Conservation (phyloP, 352 stramenopile genomes). For the Pythium coloratum region DNA sequence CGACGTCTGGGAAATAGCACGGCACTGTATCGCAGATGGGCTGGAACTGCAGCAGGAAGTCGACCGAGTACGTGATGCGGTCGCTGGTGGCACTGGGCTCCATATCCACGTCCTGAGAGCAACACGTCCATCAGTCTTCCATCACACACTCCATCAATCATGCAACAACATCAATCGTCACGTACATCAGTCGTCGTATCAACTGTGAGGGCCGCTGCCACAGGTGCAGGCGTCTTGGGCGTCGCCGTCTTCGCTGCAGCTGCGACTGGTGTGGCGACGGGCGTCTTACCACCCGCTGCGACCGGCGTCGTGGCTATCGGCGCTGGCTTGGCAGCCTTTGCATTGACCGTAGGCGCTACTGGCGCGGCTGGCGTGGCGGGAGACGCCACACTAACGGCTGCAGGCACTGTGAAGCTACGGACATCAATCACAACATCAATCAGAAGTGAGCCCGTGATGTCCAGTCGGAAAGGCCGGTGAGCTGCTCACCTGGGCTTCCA, state of each 20-base stretch:
- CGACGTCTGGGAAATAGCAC: conserved; percentile 44
- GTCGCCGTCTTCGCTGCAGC: neutral
- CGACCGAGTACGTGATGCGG: conserved; percentile 60
- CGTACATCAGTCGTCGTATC: conserved; percentile 9
- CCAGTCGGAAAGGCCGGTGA: neutral
- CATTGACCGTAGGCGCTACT: conserved; percentile 3
- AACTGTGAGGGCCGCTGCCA: neutral
- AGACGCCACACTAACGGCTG: neutral
- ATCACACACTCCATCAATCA: neutral
- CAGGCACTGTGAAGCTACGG: conserved; percentile 5
- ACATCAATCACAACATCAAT: neutral
- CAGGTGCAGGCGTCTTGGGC: neutral
- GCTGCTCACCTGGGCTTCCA: conserved; percentile 74
- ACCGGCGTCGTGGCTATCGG: conserved; percentile 1
- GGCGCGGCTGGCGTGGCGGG: conserved; percentile 17
- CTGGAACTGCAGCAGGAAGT: conserved; percentile 73
- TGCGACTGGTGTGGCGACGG: conserved; percentile 1
- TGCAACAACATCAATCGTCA: neutral
- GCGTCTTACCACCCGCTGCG: neutral
- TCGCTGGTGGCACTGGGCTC: conserved; percentile 25
- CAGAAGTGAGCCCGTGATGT: neutral
- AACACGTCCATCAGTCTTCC: neutral
- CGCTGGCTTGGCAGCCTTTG: conserved; percentile 5
- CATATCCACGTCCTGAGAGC: conserved; percentile 21
- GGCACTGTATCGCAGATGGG: conserved; percentile 46